Conservation (phyloP, 768 basidiomycete genomes). For the Tricholoma terreum region DNA sequence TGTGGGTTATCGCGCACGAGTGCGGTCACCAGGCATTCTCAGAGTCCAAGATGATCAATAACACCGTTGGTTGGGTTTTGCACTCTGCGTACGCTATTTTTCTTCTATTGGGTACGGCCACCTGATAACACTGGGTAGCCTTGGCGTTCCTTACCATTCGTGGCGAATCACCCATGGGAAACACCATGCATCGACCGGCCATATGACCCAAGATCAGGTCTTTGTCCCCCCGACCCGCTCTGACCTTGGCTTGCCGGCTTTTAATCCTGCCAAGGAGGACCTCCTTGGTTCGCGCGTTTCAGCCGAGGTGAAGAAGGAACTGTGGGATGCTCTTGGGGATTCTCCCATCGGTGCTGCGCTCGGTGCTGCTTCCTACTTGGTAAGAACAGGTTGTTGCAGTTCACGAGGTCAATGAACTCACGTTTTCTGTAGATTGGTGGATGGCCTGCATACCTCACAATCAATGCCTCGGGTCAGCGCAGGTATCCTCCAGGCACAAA, state of each 20-base stretch:
- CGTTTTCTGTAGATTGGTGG: slow-evolving; percentile 56
- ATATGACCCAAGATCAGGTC: slow-evolving; percentile 94
- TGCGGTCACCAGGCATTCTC: slow-evolving; percentile 98
- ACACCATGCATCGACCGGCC: slow-evolving; percentile 93
- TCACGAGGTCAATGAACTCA: neutral
- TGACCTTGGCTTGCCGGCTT: slow-evolving; percentile 56
- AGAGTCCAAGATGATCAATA: slow-evolving; percentile 87
- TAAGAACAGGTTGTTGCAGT: slow-evolving; percentile 27
- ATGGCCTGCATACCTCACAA: slow-evolving; percentile 80
- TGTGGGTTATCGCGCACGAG: slow-evolving; percentile 95
- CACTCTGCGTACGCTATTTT: slow-evolving; percentile 72
- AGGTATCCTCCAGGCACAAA: slow-evolving; percentile 76
- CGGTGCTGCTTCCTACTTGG: slow-evolving; percentile 56
- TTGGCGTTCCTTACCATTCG: slow-evolving; percentile 95
- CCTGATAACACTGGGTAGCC: slow-evolving; percentile 39
- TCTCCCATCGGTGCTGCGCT: slow-evolving; percentile 74
- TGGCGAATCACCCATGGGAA: slow-evolving; percentile 94
- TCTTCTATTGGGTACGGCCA: slow-evolving; percentile 9
- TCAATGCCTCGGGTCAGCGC: slow-evolving; percentile 83
- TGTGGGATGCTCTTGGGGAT: slow-evolving; percentile 88
- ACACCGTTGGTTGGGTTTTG: slow-evolving; percentile 87
- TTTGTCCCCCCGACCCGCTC: slow-evolving; percentile 91
- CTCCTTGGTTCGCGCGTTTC: slow-evolving; percentile 60
- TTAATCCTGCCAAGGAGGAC: slow-evolving; percentile 69
- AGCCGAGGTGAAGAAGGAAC: slow-evolving; percentile 64